Evolutionary conservation across 78 protist species (phyloP).

Genomic region (Pigoraptor vietnamica): DNA sequence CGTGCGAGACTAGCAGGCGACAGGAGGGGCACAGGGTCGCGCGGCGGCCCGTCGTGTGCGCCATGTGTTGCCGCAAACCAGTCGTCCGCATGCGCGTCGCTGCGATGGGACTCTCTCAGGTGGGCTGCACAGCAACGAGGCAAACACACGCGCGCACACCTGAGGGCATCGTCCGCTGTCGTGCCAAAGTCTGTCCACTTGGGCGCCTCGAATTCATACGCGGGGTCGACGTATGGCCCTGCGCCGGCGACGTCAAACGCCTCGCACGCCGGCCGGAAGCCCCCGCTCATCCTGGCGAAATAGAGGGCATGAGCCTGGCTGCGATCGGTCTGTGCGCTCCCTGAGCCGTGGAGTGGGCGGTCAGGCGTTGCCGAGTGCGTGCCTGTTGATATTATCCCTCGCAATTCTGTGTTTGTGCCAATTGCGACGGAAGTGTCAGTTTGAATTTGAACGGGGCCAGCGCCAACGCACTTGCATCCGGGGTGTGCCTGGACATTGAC

Average conservation of each 20-base stretch:
- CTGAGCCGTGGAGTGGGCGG: no score
- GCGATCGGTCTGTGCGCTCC: no score
- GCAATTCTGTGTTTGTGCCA: no score
- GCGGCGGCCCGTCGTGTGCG: background rate
- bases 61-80: background rate
- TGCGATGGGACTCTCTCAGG: no score
- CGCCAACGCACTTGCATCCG: no score
- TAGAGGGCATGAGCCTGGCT: background rate
- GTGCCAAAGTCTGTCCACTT: background rate
- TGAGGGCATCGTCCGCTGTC: background rate
- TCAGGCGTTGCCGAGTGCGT: no score
- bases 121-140: no score
- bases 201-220: background rate
- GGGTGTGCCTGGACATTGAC: no score
- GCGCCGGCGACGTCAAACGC: background rate
- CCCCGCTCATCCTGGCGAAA: background rate
- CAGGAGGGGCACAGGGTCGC: background rate
- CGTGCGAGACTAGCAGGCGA: background rate
- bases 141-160: no score
- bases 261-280: background rate
- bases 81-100: background rate
- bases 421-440: no score
- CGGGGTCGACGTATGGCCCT: background rate
- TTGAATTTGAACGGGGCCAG: no score
- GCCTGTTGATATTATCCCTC: no score